These are phyloP conservation scores for Chionographis japonica DNA, from an alignment of 106 monocot species.

Conservation along the genomic window DNA sequence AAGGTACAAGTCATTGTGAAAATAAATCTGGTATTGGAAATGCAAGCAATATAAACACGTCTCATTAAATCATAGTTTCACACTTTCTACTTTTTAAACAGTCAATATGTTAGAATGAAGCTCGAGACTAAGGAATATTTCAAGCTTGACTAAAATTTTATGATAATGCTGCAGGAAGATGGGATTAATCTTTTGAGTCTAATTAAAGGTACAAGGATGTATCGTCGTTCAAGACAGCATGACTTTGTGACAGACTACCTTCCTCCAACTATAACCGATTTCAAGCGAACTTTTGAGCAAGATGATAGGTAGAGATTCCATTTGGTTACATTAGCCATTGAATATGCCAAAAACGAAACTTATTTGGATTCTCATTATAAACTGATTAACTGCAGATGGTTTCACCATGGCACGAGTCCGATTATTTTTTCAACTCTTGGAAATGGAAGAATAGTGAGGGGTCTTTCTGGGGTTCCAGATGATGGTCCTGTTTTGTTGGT, in stretches of 20 bases:
- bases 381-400: constrained; percentile 39
- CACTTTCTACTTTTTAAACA: too few relatives aligned
- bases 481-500: constrained; percentile 87
- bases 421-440: constrained; percentile 68
- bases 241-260: constrained; percentile 53
- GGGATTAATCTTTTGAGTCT: constrained; percentile 61
- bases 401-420: constrained; percentile 49
- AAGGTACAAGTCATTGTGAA: too few relatives aligned
- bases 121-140: too few relatives aligned
- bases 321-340: neutral
- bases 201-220: constrained; percentile 53
- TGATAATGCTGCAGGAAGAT: constrained; percentile 50
- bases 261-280: constrained; percentile 57
- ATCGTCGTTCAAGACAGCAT: constrained; percentile 49
- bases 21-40: too few relatives aligned
- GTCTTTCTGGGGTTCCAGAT: constrained; percentile 76
- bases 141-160: too few relatives aligned
- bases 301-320: constrained; percentile 19
- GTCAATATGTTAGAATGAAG: too few relatives aligned
- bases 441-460: constrained; percentile 63
- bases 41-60: too few relatives aligned
- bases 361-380: neutral
- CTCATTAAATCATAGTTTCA: too few relatives aligned
- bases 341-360: neutral
- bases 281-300: constrained; percentile 30